phyloP scores from a whole-genome alignment of 2,329 filamentous ascomycete species.

The Plenodomus tracheiphilus region DNA sequence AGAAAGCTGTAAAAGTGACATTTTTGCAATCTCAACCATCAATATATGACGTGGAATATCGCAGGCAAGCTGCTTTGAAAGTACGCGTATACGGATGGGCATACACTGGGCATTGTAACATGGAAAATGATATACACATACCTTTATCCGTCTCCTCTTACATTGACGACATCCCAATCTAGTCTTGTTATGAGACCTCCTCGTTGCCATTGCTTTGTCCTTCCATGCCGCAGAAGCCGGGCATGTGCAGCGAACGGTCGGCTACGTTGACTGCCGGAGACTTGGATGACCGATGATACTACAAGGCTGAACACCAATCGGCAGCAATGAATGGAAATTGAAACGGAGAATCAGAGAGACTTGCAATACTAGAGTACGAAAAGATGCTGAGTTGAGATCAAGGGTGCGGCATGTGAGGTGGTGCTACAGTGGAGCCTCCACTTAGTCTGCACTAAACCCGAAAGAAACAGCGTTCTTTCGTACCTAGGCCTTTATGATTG shows the following conservation, averaged over 20 bases:
- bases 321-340: too few relatives aligned
- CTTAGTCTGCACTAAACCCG: constrained; percentile 9
- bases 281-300: neutral
- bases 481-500: constrained; percentile 20
- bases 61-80: neutral
- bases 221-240: constrained; percentile 1
- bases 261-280: too few relatives aligned
- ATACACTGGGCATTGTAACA: neutral
- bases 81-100: neutral
- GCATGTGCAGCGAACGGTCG: constrained; percentile 1
- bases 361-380: neutral
- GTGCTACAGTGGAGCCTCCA: constrained; percentile 15
- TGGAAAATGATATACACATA: constrained; percentile 10
- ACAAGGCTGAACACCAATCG: neutral
- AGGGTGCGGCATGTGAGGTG: constrained; percentile 3
- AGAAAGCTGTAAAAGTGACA: too few relatives aligned
- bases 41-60: neutral
- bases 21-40: constrained; percentile 3
- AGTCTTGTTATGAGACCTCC: constrained; percentile 41
- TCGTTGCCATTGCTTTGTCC: constrained; percentile 28
- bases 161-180: constrained; percentile 41
- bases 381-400: neutral
- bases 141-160: constrained; percentile 43
- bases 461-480: constrained; percentile 12
- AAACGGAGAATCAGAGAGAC: too few relatives aligned